Evolutionary conservation across 225 moss, liverwort and hornwort species (phyloP).

Genomic region (Pleurozium schreberi): DNA sequence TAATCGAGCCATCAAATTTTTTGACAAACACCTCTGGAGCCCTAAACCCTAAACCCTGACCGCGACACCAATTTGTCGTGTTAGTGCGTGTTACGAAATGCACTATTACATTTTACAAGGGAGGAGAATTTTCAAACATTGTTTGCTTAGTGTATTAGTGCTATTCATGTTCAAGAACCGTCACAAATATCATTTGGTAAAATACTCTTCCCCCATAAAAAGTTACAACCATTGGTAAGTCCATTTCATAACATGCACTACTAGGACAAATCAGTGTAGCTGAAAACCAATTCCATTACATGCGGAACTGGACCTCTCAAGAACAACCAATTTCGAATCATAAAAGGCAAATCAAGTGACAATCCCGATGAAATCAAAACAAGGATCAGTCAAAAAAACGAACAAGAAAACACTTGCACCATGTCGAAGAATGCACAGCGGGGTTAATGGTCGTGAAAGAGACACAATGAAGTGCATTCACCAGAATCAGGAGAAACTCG

Average conservation of each 20-base stretch:
- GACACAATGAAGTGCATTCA: neutral
- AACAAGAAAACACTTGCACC: neutral
- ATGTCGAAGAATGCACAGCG: neutral
- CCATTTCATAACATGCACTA: neutral
- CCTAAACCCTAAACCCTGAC: neutral
- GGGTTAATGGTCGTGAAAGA: neutral
- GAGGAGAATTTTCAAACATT: neutral
- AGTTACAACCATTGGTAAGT: neutral
- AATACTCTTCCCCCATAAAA: neutral
- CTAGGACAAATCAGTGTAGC: neutral
- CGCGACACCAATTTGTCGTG: neutral
- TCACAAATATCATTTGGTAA: neutral
- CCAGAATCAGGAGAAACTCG: conserved; percentile 54
- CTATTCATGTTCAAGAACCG: neutral
- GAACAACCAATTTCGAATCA: neutral
- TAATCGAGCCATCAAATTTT: neutral
- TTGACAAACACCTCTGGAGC: neutral
- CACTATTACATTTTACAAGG: neutral
- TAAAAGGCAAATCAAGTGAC: neutral
- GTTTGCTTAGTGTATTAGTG: neutral
- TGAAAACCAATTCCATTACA: neutral
- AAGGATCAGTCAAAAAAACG: neutral
- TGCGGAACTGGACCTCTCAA: neutral
- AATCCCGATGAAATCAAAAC: neutral
- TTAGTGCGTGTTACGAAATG: neutral